Evolutionary conservation across 805 yeast genomes (phyloP).

Genomic region (Isabelozyma pseudorhagii): DNA sequence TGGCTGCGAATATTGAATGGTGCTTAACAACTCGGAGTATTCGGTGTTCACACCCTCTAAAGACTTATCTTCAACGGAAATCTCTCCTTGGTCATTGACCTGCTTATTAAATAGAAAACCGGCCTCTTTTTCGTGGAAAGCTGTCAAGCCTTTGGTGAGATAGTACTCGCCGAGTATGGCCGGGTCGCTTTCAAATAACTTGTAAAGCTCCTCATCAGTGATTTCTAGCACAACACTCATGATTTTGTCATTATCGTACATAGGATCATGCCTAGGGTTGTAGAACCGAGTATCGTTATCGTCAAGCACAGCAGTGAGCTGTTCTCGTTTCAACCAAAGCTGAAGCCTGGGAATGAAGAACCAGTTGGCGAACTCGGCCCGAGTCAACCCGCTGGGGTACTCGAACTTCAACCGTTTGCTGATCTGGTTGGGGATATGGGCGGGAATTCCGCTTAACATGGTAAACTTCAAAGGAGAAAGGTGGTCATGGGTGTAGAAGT

Average conservation of each 20-base stretch:
- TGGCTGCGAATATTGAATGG: constrained; percentile 11
- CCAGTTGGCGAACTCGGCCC: constrained; percentile 12
- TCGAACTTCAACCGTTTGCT: constrained; percentile 14
- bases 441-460: constrained; percentile 48
- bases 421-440: constrained; percentile 9
- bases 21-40: constrained; percentile 10
- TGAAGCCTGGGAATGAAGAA: constrained; percentile 13
- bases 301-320: constrained; percentile 3
- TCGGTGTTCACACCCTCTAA: neutral
- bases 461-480: constrained; percentile 51
- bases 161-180: constrained; percentile 17
- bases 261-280: neutral
- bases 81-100: neutral
- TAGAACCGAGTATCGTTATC: constrained; percentile 1
- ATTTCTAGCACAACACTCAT: constrained; percentile 14
- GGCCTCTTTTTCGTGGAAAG: constrained; percentile 16
- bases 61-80: neutral
- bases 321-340: constrained; percentile 14
- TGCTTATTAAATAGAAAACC: constrained; percentile 11
- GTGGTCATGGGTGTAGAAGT: constrained; percentile 46
- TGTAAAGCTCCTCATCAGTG: constrained; percentile 20
- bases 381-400: constrained; percentile 11
- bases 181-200: constrained; percentile 18
- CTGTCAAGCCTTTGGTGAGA: constrained; percentile 12
- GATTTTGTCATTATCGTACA: constrained; percentile 8